A percentile compares a stretch with the other conserved stretches of the same genome.
phyloP scores from a whole-genome alignment of 78 protist genomes.

The Andalucia godoyi region DNA sequence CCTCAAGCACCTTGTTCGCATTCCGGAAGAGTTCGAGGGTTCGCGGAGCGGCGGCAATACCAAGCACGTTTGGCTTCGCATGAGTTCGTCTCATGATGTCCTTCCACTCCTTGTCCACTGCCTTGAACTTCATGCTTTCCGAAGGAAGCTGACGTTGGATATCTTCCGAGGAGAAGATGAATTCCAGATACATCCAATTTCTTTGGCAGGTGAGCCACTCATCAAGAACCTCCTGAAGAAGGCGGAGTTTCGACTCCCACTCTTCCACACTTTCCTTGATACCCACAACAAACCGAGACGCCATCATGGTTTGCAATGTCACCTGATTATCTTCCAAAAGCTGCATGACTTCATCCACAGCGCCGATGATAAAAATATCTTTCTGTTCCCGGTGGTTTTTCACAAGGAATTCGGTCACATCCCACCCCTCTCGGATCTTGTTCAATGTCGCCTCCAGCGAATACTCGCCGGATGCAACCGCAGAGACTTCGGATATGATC shows the following conservation, averaged over 20 bases:
- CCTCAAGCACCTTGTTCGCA: constrained; percentile 36
- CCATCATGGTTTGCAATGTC: constrained; percentile 32
- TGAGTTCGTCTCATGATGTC: background rate
- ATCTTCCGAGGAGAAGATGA: constrained; percentile 43
- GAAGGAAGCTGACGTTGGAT: constrained; percentile 47
- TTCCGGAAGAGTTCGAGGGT: background rate
- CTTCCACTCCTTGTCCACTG: constrained; percentile 19
- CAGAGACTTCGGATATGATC: constrained; percentile 21
- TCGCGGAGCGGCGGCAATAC: constrained; percentile 6
- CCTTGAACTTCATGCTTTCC: constrained; percentile 31
- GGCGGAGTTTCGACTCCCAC: constrained; percentile 19
- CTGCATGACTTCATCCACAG: constrained; percentile 35
- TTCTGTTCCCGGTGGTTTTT: constrained; percentile 20
- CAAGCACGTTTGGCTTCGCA: background rate
- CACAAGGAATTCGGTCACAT: background rate
- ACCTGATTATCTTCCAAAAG: constrained; percentile 38
- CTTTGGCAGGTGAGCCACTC: constrained; percentile 54
- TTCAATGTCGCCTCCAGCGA: constrained; percentile 21
- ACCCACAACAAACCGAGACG: constrained; percentile 28
- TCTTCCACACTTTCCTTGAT: constrained; percentile 24
- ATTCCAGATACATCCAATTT: constrained; percentile 56
- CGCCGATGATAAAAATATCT: constrained; percentile 34
- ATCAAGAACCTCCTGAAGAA: constrained; percentile 22
- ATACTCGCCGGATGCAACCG: constrained; percentile 41
- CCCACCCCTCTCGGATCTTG: constrained; percentile 32